Conservation (phyloP, 805 yeast species). For the Suhomyces xylopsoci region DNA sequence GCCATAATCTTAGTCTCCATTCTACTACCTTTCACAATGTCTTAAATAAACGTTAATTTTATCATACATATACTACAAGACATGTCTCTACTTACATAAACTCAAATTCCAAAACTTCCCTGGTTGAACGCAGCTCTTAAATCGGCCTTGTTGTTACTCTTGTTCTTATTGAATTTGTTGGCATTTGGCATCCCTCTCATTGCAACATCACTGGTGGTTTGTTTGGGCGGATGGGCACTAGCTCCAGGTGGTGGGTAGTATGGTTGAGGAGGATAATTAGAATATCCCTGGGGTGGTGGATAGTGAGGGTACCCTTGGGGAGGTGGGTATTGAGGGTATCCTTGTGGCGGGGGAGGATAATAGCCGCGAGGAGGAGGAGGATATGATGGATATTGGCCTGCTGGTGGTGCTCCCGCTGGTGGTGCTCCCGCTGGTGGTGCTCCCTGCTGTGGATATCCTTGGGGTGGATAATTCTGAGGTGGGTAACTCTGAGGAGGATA, state of each 20-base stretch:
- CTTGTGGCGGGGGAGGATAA: conserved; percentile 11
- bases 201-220: conserved; percentile 41
- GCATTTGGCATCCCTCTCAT: conserved; percentile 48
- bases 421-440: conserved; percentile 11
- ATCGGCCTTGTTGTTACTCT: conserved; percentile 49
- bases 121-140: conserved; percentile 63
- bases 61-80: neutral
- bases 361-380: conserved; percentile 6
- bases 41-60: neutral
- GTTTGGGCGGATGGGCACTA: conserved; percentile 11
- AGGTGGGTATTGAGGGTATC: conserved; percentile 9
- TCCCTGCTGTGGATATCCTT: conserved; percentile 10
- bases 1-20: too few relatives aligned
- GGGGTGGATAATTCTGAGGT: conserved; percentile 12
- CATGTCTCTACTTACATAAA: neutral
- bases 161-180: conserved; percentile 36
- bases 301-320: conserved; percentile 12
- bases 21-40: neutral
- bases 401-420: conserved; percentile 7
- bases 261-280: conserved; percentile 8
- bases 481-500: conserved; percentile 1
- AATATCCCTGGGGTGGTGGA: conserved; percentile 8
- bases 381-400: conserved; percentile 8
- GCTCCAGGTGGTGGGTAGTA: conserved; percentile 15
- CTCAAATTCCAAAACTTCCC: conserved; percentile 66